Evolutionary conservation across 106 monocot genomes (phyloP).

Genomic region (Phalaenopsis aphrodite): DNA sequence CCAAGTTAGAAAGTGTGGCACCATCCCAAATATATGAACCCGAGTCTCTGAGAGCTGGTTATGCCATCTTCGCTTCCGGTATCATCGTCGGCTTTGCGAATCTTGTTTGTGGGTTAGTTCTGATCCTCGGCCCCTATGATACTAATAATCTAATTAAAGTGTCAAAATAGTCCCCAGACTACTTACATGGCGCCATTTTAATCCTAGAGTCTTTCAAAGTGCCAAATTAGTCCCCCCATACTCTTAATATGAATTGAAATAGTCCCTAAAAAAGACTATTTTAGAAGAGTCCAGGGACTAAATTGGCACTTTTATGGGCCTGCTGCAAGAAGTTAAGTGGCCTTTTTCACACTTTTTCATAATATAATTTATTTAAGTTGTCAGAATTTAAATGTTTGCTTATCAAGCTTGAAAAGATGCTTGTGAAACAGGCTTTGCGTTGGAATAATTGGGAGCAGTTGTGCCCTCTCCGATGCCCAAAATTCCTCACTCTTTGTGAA

Average conservation of each 20-base stretch:
- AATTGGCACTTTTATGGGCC: too few species aligned
- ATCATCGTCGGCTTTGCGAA: slow-evolving; percentile 95
- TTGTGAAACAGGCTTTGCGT: slow-evolving; percentile 63
- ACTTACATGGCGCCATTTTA: too few species aligned
- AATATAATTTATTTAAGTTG: too few species aligned
- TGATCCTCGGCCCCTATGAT: not conserved
- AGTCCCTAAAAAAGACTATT: too few species aligned
- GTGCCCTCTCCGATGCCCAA: slow-evolving; percentile 91
- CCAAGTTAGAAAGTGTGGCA: slow-evolving; percentile 88
- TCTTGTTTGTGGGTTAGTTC: slow-evolving; percentile 74
- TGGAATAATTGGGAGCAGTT: slow-evolving; percentile 97
- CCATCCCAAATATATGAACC: slow-evolving; percentile 47
- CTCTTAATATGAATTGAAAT: too few species aligned
- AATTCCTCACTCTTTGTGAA: slow-evolving; percentile 97
- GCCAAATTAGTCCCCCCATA: too few species aligned
- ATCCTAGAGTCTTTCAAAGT: too few species aligned
- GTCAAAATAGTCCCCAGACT: too few species aligned
- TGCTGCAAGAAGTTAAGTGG: too few species aligned
- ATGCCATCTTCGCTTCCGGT: slow-evolving; percentile 91
- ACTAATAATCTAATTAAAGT: not conserved
- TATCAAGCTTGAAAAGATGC: not conserved
- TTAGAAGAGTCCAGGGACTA: too few species aligned
- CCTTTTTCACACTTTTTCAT: too few species aligned
- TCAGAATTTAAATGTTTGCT: not conserved
- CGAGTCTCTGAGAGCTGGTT: slow-evolving; percentile 86